Conservation (phyloP, 345 rosid species). For the Eucalyptus melliodora region DNA sequence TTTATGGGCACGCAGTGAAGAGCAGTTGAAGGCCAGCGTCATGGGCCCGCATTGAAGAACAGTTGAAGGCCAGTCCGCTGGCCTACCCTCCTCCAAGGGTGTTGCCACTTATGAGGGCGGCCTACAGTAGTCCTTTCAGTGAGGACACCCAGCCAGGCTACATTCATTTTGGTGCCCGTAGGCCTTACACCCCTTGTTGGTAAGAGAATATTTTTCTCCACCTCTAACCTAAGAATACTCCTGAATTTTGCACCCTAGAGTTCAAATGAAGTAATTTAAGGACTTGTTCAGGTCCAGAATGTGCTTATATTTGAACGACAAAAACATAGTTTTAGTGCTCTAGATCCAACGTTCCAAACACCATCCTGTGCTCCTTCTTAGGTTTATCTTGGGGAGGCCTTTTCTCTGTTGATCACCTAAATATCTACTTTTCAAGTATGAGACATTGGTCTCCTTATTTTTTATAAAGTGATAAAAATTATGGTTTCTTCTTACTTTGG, state of each 20-base stretch:
- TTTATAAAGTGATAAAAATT: background rate
- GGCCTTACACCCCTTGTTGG: fast-evolving
- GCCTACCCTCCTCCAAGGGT: no score
- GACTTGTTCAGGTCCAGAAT: fast-evolving
- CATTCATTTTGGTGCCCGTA: no score
- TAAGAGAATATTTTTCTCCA: no score
- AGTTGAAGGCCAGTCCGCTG: no score
- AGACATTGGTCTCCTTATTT: background rate
- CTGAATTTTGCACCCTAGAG: fast-evolving
- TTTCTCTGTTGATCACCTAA: background rate
- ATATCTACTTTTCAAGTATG: background rate
- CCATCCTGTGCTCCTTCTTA: background rate
- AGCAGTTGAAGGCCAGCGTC: no score
- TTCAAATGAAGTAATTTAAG: no score
- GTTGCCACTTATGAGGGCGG: no score
- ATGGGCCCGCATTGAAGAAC: no score
- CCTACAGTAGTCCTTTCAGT: no score
- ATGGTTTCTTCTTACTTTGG: background rate
- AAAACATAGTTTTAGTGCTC: background rate
- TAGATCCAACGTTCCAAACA: background rate
- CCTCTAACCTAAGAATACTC: no score
- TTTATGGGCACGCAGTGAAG: no score
- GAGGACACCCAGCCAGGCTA: no score
- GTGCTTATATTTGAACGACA: background rate
- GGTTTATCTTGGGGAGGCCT: background rate